Evolutionary conservation across 2,329 filamentous ascomycete genomes (phyloP).

Genomic region (Cladosporium sp.): DNA sequence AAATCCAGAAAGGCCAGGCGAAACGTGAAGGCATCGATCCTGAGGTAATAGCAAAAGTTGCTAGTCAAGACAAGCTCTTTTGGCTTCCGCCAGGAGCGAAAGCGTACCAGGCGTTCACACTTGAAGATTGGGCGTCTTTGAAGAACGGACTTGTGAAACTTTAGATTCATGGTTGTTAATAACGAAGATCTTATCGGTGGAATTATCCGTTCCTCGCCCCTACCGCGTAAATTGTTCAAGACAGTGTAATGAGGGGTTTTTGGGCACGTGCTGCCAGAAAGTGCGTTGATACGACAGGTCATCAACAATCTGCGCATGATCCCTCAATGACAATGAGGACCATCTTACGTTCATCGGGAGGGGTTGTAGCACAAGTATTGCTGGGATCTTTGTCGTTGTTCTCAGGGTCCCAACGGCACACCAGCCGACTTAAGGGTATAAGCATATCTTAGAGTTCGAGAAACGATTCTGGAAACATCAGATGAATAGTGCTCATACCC

Average conservation of each 20-base stretch:
- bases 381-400: background rate
- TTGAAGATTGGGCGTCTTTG: constrained; percentile 68
- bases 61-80: constrained; percentile 54
- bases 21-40: constrained; percentile 73
- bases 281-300: background rate
- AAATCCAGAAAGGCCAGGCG: constrained; percentile 78
- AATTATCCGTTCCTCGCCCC: background rate
- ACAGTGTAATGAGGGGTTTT: background rate
- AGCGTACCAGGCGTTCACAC: constrained; percentile 67
- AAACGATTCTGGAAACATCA: background rate
- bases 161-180: constrained; percentile 38
- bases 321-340: background rate
- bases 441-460: too few species aligned
- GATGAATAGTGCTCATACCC: background rate
- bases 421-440: background rate
- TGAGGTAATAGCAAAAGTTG: constrained; percentile 51
- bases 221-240: background rate
- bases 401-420: background rate
- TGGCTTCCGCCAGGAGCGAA: constrained; percentile 64
- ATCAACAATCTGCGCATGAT: background rate
- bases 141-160: constrained; percentile 71
- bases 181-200: background rate
- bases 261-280: background rate
- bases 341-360: background rate
- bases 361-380: background rate